Percentiles rank a stretch among this genome's conserved stretches.
Evolutionary conservation across 495 filamentous ascomycete species (phyloP).

Genomic region (Margaritispora aquatica): DNA sequence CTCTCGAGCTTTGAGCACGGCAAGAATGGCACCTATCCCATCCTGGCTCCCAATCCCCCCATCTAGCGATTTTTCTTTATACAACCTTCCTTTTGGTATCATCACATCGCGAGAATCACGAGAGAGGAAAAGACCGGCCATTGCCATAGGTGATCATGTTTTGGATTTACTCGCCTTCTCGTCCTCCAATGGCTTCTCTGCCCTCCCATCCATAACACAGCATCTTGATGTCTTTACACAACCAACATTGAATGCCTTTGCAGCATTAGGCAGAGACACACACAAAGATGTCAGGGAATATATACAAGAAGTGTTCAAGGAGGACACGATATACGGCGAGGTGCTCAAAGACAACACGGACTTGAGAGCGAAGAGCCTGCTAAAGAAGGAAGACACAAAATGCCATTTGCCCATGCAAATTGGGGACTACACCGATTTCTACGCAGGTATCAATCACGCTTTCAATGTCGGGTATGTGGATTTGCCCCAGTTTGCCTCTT

Average conservation of each 20-base stretch:
- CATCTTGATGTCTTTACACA: slow-evolving; percentile 59
- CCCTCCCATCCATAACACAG: slow-evolving; percentile 50
- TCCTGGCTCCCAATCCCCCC: slow-evolving; percentile 62
- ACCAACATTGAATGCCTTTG: slow-evolving; percentile 76
- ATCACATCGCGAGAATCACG: slow-evolving; percentile 51
- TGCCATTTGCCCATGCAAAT: slow-evolving; percentile 82
- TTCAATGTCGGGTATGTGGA: slow-evolving; percentile 57
- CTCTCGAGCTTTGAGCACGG: not conserved
- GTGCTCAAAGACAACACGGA: slow-evolving; percentile 50
- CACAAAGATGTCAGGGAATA: slow-evolving; percentile 68
- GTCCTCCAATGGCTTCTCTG: slow-evolving; percentile 49
- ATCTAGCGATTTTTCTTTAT: slow-evolving; percentile 71
- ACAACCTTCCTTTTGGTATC: slow-evolving; percentile 92
- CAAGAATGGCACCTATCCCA: slow-evolving; percentile 42
- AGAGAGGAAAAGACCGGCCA: slow-evolving; percentile 52
- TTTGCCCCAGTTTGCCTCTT: not conserved
- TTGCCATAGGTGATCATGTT: slow-evolving; percentile 71
- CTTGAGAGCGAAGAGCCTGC: slow-evolving; percentile 43
- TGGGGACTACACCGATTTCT: slow-evolving; percentile 98
- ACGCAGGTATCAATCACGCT: slow-evolving; percentile 86
- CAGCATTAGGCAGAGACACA: slow-evolving; percentile 63
- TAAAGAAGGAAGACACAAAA: slow-evolving; percentile 51
- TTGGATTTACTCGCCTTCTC: slow-evolving; percentile 67
- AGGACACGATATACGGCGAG: slow-evolving; percentile 45
- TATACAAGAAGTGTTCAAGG: slow-evolving; percentile 62